phyloP scores from a whole-genome alignment of 306 rosid genomes.

The Styphnolobium japonicum region DNA sequence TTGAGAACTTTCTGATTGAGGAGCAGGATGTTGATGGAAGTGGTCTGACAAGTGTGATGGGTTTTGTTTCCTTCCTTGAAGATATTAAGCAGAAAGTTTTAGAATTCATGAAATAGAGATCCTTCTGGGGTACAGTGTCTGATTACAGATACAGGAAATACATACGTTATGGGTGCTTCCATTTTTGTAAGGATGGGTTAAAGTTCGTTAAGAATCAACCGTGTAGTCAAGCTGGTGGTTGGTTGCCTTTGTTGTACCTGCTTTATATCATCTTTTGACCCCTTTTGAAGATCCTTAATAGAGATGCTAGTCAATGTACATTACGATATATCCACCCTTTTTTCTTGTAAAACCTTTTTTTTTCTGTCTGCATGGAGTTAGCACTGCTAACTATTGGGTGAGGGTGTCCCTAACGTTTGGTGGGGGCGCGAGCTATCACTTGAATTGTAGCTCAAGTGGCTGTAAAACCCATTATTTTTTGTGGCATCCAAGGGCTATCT shows the following conservation, averaged over 20 bases:
- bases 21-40: constrained; percentile 95
- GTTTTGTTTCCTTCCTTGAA: constrained; percentile 78
- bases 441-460: not conserved
- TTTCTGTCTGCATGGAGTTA: not conserved
- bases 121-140: constrained; percentile 21
- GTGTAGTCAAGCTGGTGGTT: constrained; percentile 12
- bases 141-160: constrained; percentile 20
- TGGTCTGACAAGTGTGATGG: constrained; percentile 79
- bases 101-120: constrained; percentile 66
- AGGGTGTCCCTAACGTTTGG: not conserved
- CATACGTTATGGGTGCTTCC: constrained; percentile 25
- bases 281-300: not conserved
- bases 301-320: constrained; percentile 32
- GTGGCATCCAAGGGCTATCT: not conserved
- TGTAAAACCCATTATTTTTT: not conserved
- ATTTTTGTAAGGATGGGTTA: constrained; percentile 24
- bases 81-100: constrained; percentile 67
- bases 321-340: not conserved
- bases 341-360: not conserved
- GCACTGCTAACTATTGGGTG: not conserved
- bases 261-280: constrained; percentile 1
- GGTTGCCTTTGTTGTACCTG: constrained; percentile 22
- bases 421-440: not conserved
- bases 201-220: constrained; percentile 4
- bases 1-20: constrained; percentile 90